phyloP scores from a whole-genome alignment of 2,329 filamentous ascomycete species.

The Xylaria sp. region DNA sequence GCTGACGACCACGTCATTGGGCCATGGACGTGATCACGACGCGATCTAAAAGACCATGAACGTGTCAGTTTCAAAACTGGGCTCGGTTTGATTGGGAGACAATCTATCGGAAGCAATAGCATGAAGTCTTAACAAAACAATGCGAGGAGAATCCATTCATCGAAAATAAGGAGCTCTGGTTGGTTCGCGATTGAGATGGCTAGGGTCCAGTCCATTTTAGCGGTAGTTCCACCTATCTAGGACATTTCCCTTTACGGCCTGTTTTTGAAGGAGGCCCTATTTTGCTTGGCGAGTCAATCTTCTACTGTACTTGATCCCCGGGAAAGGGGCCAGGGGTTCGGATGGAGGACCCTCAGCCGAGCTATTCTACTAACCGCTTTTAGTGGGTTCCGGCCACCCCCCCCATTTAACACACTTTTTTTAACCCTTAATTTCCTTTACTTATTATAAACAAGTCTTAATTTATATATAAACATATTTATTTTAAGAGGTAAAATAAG shows the following conservation, averaged over 20 bases:
- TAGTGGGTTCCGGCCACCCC: too few relatives aligned
- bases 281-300: conserved; percentile 28
- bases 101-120: conserved; percentile 23
- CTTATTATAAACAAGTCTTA: too few relatives aligned
- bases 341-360: not conserved
- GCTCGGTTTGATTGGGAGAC: not conserved
- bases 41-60: not conserved
- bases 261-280: not conserved
- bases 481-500: too few relatives aligned
- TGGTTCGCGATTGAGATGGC: conserved; percentile 20
- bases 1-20: not conserved
- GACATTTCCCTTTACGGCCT: conserved; percentile 24
- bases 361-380: too few relatives aligned
- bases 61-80: conserved; percentile 11
- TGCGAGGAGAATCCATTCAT: conserved; percentile 2
- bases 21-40: not conserved
- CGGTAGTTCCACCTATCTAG: conserved; percentile 6
- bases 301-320: conserved; percentile 3
- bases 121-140: conserved; percentile 29
- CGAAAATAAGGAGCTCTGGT: conserved; percentile 2
- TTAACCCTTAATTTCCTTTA: too few relatives aligned
- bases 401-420: too few relatives aligned
- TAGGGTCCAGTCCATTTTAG: conserved; percentile 12
- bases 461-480: too few relatives aligned
- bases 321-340: conserved; percentile 21